Evolutionary conservation across 495 filamentous ascomycete species (phyloP).

Genomic region (Talaromyces thailandensis): DNA sequence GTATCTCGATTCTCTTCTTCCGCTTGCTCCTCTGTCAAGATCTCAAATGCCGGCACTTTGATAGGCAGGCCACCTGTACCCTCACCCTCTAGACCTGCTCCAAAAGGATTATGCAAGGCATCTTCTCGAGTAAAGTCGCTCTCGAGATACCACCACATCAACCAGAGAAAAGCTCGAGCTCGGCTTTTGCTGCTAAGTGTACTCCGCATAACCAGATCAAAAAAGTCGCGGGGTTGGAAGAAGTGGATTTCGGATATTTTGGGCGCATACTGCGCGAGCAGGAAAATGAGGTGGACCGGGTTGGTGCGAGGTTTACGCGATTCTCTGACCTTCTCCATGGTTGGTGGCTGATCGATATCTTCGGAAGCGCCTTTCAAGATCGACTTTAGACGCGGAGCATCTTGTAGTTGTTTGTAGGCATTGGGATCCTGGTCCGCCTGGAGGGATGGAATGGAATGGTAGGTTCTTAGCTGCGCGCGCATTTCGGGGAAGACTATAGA

Average conservation of each 20-base stretch:
- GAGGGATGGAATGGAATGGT: conserved; percentile 93
- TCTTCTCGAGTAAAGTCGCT: conserved; percentile 82
- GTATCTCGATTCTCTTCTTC: conserved; percentile 86
- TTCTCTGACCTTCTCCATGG: conserved; percentile 71
- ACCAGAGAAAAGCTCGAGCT: conserved; percentile 86
- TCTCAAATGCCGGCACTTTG: conserved; percentile 75
- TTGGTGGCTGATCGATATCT: conserved; percentile 78
- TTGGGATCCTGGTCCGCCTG: conserved; percentile 93
- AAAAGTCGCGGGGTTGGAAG: conserved; percentile 77
- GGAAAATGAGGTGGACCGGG: conserved; percentile 93
- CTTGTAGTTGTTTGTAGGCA: conserved; percentile 95
- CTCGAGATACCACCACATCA: conserved; percentile 99
- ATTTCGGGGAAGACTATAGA: conserved; percentile 92
- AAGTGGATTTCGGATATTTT: conserved; percentile 94
- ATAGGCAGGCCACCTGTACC: conserved; percentile 55
- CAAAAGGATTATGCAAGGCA: conserved; percentile 83
- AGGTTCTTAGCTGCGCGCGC: conserved; percentile 95
- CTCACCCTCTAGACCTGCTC: conserved; percentile 56
- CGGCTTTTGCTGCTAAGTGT: conserved; percentile 74
- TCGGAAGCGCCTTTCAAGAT: conserved; percentile 96
- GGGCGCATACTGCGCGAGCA: conserved; percentile 81
- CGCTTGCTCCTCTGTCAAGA: conserved; percentile 68
- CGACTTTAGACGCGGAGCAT: conserved; percentile 91
- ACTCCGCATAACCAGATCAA: conserved; percentile 88
- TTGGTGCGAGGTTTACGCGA: conserved; percentile 73